Evolutionary conservation across 2,329 filamentous ascomycete genomes (phyloP), one percentile per base, ranked within the genome.

Genomic region (Neoascochyta sp.): DNA sequence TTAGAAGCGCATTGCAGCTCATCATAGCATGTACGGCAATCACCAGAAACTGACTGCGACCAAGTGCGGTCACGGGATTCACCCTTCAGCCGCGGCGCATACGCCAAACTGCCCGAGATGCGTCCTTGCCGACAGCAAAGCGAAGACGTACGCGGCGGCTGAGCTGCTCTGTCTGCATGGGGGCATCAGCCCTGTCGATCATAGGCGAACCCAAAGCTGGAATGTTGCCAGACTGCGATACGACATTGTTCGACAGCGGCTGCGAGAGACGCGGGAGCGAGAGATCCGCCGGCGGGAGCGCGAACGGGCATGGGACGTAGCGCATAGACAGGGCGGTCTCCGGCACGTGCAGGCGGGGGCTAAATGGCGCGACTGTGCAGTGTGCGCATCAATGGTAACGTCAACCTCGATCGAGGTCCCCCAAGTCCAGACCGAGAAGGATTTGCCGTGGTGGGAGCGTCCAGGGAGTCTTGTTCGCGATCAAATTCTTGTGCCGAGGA

Each of bases 361-460:
- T n/a, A n/a, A n/a, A n/a, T n/a, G n/a, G n/a, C n/a, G n/a, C n/a
- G n/a, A n/a, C n/a, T 48, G 45, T 22, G 23, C 33, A n/a, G 27
- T 34, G 10, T 48, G 45, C 33, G 34, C 32, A 20, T 38, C 37
- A 3, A 34, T 38, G 29, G 27, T 30, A 27, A 34, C 34, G 12
- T 23, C 13, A 9, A 32, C 38, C 21, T 29, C 38, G 22, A 36
- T 34, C 6, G 30, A 24, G 3, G 18, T 39, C n/a, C 21, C 34
- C 11, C 25, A 33, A 23, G 22, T 29, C 8, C 29, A 39, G 11
- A n/a, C 29, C 22, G 25, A 29, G n/a, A n/a, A n/a, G 9, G 32
- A 43, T 12, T 14, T 35, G 14, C 29, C 47, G 14, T 56, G 52
- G 51, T 57, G 51, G 52, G 51, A 56, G 37, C 43, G 17, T 8